These are phyloP conservation scores for Actinidia chinensis DNA, from an alignment of 179 eudicot species.

Conservation along the genomic window DNA sequence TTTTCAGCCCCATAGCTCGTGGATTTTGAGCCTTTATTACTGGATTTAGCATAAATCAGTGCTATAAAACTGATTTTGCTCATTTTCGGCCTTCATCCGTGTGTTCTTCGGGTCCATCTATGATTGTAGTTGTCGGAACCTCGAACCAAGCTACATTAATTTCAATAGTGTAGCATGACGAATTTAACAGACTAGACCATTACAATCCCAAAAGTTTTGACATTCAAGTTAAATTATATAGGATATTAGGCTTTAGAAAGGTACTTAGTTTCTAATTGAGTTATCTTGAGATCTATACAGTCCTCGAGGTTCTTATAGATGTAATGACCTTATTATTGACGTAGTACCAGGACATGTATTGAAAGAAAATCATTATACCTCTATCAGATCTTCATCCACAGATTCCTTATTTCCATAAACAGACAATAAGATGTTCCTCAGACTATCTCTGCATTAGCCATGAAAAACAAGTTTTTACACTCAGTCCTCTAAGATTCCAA, in stretches of 20 bases:
- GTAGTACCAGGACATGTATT: neutral
- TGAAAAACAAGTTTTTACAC: neutral
- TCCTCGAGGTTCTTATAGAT: neutral
- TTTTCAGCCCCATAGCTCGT: too few species aligned
- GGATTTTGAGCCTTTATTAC: too few species aligned
- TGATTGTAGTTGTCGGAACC: too few species aligned
- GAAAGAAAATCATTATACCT: conserved; percentile 42
- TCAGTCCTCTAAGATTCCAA: conserved; percentile 3
- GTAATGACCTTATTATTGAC: neutral
- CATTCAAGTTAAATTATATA: neutral
- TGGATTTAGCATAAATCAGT: too few species aligned
- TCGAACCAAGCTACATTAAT: too few species aligned
- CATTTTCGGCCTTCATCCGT: too few species aligned
- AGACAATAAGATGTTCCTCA: conserved; percentile 61
- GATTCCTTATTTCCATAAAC: conserved; percentile 77
- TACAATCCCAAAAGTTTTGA: neutral
- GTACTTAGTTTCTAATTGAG: neutral
- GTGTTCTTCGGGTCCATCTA: too few species aligned
- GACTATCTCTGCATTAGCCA: conserved; percentile 52
- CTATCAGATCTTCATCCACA: conserved; percentile 87
- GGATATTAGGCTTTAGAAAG: neutral
- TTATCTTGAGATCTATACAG: neutral
- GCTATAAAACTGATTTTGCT: too few species aligned
- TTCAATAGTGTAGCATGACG: neutral
- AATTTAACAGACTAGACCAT: neutral